Conservation (phyloP, 768 basidiomycete genomes). For the Trametopsis cervina region DNA sequence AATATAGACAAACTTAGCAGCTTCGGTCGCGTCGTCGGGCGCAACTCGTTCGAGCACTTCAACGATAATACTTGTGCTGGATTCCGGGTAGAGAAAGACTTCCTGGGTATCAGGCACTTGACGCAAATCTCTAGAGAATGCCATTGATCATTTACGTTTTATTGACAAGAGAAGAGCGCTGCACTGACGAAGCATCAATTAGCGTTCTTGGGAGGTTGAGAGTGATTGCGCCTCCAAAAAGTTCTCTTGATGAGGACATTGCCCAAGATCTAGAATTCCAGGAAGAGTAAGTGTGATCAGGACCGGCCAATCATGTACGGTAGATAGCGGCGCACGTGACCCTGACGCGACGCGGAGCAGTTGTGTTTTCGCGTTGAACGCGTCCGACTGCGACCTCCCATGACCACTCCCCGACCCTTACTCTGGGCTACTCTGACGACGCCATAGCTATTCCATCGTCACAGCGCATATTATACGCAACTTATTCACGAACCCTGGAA, state of each 20-base stretch:
- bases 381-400: background rate
- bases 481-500: background rate
- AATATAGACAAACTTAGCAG: conserved; percentile 55
- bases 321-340: background rate
- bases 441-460: background rate
- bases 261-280: conserved; percentile 11
- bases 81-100: conserved; percentile 72
- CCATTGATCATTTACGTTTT: background rate
- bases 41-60: conserved; percentile 79
- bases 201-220: conserved; percentile 48
- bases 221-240: conserved; percentile 88
- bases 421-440: background rate
- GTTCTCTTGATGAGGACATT: conserved; percentile 29
- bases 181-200: conserved; percentile 80
- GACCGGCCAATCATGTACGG: background rate
- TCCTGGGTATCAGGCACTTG: conserved; percentile 95
- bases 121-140: conserved; percentile 46
- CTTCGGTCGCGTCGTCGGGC: conserved; percentile 44
- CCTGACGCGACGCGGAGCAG: conserved; percentile 1
- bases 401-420: background rate
- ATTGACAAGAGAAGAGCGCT: background rate
- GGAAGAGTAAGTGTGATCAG: background rate
- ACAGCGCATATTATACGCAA: background rate
- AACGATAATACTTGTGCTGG: conserved; percentile 68
- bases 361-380: background rate